Conservation (phyloP, 345 rosid species). For the Conringia planisiliqua region DNA sequence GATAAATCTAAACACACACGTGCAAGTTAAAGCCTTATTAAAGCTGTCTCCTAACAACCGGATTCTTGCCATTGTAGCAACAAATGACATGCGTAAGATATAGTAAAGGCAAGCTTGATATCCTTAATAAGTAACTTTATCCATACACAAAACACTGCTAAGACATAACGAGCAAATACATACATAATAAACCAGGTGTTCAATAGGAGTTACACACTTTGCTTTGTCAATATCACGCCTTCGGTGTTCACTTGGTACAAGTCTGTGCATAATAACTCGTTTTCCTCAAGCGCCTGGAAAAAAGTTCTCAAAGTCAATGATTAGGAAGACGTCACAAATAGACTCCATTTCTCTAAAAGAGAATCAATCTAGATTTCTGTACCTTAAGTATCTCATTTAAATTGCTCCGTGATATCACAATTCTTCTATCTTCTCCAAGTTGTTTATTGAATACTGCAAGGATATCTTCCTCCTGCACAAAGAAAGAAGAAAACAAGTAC, state of each 20-base stretch:
- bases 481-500: conserved; percentile 6
- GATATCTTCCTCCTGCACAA: conserved; percentile 69
- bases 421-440: conserved; percentile 83
- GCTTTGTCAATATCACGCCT: conserved; percentile 72
- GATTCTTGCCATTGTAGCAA: background rate
- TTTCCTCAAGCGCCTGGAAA: conserved; percentile 87
- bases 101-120: background rate
- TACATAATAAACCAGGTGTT: conserved; percentile 30
- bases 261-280: conserved; percentile 76
- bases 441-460: conserved; percentile 78
- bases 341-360: background rate
- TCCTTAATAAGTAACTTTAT: conserved; percentile 7
- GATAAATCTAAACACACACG: conserved; percentile 4
- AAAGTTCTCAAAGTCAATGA: background rate
- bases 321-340: conserved; percentile 34
- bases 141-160: conserved; percentile 12
- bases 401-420: conserved; percentile 82
- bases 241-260: conserved; percentile 71
- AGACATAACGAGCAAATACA: conserved; percentile 3
- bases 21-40: conserved; percentile 1
- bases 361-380: background rate
- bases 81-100: background rate
- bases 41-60: background rate
- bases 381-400: conserved; percentile 82
- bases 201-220: conserved; percentile 58